A percentile compares a stretch with the other conserved stretches of the same genome.
phyloP scores from a whole-genome alignment of 2,329 filamentous ascomycete genomes.

The Thielaviopsis musarum region DNA sequence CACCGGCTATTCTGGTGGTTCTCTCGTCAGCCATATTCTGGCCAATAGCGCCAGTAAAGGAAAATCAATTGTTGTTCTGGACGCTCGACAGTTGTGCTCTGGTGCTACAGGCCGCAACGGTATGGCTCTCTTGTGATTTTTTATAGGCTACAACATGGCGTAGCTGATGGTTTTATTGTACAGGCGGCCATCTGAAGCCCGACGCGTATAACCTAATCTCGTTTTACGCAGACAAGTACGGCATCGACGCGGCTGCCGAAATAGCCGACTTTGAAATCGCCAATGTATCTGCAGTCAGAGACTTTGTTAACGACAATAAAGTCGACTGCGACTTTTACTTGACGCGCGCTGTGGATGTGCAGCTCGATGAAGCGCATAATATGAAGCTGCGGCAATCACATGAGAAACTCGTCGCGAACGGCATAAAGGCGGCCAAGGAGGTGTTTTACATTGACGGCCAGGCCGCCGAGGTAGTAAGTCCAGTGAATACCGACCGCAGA shows the following conservation, averaged over 20 bases:
- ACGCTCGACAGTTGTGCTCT: slow-evolving; percentile 21
- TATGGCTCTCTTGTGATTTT: not conserved
- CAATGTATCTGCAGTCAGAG: slow-evolving; percentile 18
- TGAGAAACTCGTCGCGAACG: slow-evolving; percentile 18
- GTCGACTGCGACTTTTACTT: slow-evolving; percentile 29
- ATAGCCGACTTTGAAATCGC: slow-evolving; percentile 15
- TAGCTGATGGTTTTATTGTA: not conserved
- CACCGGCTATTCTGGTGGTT: slow-evolving; percentile 28
- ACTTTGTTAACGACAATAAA: slow-evolving; percentile 20
- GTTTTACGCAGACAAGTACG: slow-evolving; percentile 13
- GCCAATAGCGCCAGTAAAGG: slow-evolving; percentile 7
- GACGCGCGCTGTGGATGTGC: slow-evolving; percentile 24
- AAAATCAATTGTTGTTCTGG: slow-evolving; percentile 19
- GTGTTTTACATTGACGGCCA: slow-evolving; percentile 4
- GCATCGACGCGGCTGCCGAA: slow-evolving; percentile 14
- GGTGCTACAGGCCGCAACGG: slow-evolving; percentile 24
- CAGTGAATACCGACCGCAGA: not conserved
- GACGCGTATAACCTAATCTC: slow-evolving; percentile 14
- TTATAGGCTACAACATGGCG: not conserved
- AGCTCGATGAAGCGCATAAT: slow-evolving; percentile 17
- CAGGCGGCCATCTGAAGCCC: slow-evolving; percentile 14
- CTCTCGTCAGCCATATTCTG: slow-evolving; percentile 26
- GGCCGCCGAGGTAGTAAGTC: slow-evolving; percentile 1
- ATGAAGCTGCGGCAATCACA: slow-evolving; percentile 17
- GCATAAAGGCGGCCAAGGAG: slow-evolving; percentile 16